Evolutionary conservation across 352 stramenopile genomes (phyloP).

Genomic region (Globisporangium okanoganense): DNA sequence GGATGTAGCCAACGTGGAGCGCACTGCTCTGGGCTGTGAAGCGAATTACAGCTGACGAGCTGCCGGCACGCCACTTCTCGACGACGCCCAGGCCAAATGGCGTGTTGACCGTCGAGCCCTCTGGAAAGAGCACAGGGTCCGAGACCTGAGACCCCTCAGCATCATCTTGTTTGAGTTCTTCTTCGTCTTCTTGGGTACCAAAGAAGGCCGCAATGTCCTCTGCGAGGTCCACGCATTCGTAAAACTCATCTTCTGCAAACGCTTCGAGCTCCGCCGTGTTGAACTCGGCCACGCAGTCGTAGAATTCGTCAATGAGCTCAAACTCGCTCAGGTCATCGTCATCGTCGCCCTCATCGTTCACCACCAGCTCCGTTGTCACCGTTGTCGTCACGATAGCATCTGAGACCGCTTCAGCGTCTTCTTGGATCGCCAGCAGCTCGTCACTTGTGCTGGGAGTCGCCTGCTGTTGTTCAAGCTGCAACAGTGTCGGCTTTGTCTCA

Average conservation of each 20-base stretch:
- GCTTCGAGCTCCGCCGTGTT: conserved; percentile 52
- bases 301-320: conserved; percentile 78
- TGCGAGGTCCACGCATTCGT: conserved; percentile 73
- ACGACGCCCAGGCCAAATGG: conserved; percentile 66
- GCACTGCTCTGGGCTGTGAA: conserved; percentile 21
- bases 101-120: conserved; percentile 53
- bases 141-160: not conserved
- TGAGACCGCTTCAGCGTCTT: not conserved
- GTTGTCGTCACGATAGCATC: not conserved
- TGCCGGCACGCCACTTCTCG: conserved; percentile 35
- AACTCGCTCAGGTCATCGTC: conserved; percentile 16
- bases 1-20: conserved; percentile 49
- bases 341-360: not conserved
- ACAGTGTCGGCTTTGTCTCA: conserved; percentile 11
- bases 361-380: not conserved
- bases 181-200: conserved; percentile 11
- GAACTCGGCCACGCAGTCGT: conserved; percentile 62
- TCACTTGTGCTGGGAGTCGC: not conserved
- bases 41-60: conserved; percentile 37
- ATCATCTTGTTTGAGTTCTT: conserved; percentile 15
- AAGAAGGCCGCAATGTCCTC: conserved; percentile 54
- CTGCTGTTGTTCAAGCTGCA: not conserved
- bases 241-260: conserved; percentile 83
- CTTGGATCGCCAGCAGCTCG: not conserved
- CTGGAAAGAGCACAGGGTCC: conserved; percentile 36